Evolutionary conservation across 2,329 filamentous ascomycete species (phyloP).

Genomic region (Aschersonia sp.): DNA sequence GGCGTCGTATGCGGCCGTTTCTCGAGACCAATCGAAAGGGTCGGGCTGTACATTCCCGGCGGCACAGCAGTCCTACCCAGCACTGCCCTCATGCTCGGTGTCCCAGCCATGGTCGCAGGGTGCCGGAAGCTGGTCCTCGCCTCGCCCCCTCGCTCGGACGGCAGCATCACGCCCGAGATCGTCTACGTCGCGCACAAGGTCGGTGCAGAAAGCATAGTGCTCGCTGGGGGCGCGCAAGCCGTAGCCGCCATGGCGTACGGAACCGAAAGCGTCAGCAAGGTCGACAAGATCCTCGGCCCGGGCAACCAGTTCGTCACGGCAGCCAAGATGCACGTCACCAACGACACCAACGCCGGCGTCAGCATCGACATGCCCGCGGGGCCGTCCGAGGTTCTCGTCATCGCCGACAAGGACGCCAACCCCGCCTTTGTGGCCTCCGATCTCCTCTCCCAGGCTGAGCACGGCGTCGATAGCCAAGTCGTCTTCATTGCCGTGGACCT

Average conservation of each 20-base stretch:
- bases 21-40: slow-evolving; percentile 78
- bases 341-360: slow-evolving; percentile 89
- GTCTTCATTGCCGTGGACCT: slow-evolving; percentile 79
- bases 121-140: slow-evolving; percentile 92
- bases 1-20: slow-evolving; percentile 92
- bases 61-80: slow-evolving; percentile 95
- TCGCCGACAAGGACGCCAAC: slow-evolving; percentile 78
- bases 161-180: slow-evolving; percentile 87
- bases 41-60: slow-evolving; percentile 92
- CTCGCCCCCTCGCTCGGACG: slow-evolving; percentile 78
- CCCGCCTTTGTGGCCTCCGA: slow-evolving; percentile 94
- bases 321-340: slow-evolving; percentile 95
- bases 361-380: slow-evolving; percentile 98
- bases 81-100: slow-evolving; percentile 94
- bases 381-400: slow-evolving; percentile 89
- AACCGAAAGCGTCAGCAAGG: slow-evolving; percentile 85
- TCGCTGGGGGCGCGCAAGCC: slow-evolving; percentile 90
- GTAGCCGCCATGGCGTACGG: slow-evolving; percentile 96
- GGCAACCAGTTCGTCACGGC: slow-evolving; percentile 98
- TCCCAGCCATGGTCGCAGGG: slow-evolving; percentile 93
- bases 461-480: slow-evolving; percentile 92
- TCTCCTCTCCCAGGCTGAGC: slow-evolving; percentile 87
- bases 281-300: slow-evolving; percentile 96
- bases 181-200: slow-evolving; percentile 97
- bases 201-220: slow-evolving; percentile 86